Percentiles rank a stretch among this genome's conserved stretches.
Conservation (phyloP, 176 grass and related monocot species). For the Alopecurus myosuroides region DNA sequence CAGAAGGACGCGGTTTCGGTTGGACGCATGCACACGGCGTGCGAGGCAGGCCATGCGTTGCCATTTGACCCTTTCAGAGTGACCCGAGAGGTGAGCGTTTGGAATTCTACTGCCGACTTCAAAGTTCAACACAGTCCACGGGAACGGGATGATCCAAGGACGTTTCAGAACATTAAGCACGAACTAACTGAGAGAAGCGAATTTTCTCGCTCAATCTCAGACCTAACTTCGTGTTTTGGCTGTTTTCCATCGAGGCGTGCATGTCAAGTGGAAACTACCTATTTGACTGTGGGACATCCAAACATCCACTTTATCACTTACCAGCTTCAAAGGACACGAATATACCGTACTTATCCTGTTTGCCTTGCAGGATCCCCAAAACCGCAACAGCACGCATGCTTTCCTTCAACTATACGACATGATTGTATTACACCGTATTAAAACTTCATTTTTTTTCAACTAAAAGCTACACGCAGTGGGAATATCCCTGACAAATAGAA, state of each 20-base stretch:
- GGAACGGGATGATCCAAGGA: background rate
- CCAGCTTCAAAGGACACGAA: background rate
- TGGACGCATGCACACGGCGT: no score
- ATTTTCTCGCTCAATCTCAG: background rate
- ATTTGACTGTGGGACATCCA: background rate
- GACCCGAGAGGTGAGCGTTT: no score
- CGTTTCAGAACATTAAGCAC: background rate
- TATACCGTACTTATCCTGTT: background rate
- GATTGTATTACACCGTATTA: background rate
- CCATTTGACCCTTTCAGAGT: no score
- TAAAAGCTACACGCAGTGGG: background rate
- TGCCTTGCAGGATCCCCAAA: background rate
- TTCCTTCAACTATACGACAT: background rate
- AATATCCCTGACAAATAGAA: background rate
- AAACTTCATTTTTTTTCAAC: background rate
- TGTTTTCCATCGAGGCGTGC: background rate
- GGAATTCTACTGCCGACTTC: conserved; percentile 11
- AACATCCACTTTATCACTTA: background rate
- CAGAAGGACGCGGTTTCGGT: background rate
- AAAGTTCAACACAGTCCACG: conserved; percentile 15
- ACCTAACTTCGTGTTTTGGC: background rate
- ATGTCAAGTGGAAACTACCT: background rate
- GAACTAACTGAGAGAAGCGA: background rate
- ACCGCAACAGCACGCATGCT: background rate
- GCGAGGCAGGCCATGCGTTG: no score